Evolutionary conservation across 2,329 filamentous ascomycete species (phyloP), one percentile per base, ranked within the genome.

Genomic region (Exophiala oligosperma): DNA sequence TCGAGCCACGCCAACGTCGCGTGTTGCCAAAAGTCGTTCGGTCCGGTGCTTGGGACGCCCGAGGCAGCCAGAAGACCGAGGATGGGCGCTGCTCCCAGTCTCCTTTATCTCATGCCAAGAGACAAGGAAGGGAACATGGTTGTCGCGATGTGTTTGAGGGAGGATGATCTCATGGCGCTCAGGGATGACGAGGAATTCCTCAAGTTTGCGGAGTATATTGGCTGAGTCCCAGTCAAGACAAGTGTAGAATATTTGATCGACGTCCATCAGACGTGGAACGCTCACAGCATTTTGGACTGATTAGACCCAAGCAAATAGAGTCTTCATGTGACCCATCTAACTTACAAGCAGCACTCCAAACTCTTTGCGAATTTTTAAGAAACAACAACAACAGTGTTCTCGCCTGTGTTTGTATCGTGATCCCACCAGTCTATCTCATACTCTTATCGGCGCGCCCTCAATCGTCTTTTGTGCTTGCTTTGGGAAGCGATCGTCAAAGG

Each of bases 71-170:
- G 81, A 0, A 69, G 81, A 49, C 82, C 81, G 2, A 57, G 64
- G 0, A 82, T 84, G 56, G 65, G 66, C 0, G 73, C 76, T 0
- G 62, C 78, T 2, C 80, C 83, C 66, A 71, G 79, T 1, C 62
- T 84, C 56, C 66, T 78, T 37, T 84, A 84, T 65, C 61, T 84
- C 4, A 72, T 84, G 72, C 80, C 81, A 0, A 77, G 70, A 63
- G 64, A 66, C 0, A 59, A 49, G 0, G 71, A 79, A 23, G 79
- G 81, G 0, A 74, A 77, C 38, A 71, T 83, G 40, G 71, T 71
- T 0, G 72, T 77, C 8, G 75, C 68, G 0, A 52, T 83, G 6
- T 81, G 77, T 61, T 62, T 84, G 52, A 71, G 73, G 41, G 73
- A 79, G 28, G 77, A 78, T 32, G 81, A 83, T 63, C 71, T 83